These are phyloP conservation scores for Panicum hallii DNA, from an alignment of 202 grass and related monocot genomes.

Conservation along the genomic window DNA sequence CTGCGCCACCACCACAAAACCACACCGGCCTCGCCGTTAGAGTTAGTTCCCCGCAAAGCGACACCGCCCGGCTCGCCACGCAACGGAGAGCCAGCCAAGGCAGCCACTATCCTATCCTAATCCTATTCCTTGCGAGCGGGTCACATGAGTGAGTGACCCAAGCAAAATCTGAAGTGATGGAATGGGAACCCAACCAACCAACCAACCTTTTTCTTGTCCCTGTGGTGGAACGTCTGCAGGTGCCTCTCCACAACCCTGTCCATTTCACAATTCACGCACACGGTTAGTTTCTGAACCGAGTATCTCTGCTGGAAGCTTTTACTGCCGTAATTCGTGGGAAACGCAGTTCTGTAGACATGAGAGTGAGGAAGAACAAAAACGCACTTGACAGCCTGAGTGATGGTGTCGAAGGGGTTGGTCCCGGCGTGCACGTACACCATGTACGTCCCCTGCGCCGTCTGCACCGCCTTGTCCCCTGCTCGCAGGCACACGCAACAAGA, in stretches of 20 bases:
- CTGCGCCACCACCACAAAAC: neutral
- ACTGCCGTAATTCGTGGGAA: neutral
- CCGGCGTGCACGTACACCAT: slow-evolving; percentile 85
- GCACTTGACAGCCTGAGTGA: slow-evolving; percentile 66
- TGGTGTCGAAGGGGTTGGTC: slow-evolving; percentile 79
- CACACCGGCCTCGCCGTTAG: neutral
- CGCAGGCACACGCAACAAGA: neutral
- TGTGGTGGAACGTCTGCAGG: slow-evolving; percentile 82
- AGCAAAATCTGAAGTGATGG: neutral
- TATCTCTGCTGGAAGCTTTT: neutral
- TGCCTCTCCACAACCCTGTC: slow-evolving; percentile 73
- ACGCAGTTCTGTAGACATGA: neutral
- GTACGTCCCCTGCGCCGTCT: slow-evolving; percentile 66
- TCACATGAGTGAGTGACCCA: neutral
- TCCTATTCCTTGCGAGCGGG: neutral
- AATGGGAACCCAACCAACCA: too few species aligned
- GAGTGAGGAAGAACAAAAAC: neutral
- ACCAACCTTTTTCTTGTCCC: slow-evolving; percentile 62
- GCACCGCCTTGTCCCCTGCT: slow-evolving; percentile 73
- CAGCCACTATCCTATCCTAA: neutral
- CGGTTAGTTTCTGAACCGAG: neutral
- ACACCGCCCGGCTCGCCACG: neutral
- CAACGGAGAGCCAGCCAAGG: neutral
- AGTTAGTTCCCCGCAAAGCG: neutral
- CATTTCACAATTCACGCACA: neutral